Base-by-base conservation (phyloP, 169 alveolate genomes). In the Cryptosporidium felis region DNA sequence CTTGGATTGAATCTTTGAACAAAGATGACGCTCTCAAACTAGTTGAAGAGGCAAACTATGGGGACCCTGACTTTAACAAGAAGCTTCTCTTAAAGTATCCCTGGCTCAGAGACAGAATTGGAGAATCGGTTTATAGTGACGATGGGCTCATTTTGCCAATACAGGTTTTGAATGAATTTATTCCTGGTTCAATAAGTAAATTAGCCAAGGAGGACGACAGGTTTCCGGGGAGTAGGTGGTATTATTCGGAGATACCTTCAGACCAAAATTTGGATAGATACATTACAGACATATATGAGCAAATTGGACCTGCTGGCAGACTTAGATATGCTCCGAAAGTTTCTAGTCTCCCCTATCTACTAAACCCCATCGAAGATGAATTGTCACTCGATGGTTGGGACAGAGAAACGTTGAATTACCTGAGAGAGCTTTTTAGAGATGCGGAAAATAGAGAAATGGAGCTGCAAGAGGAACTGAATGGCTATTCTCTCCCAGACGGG, bases 381-480 rank as follows among this genome's bases (percentile, higher is more conserved):
- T 21, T 28, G 5, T 30, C 10, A 38, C 45, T 12, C 0, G 41
- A 56, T 56, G 85, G 60, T 30, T 74, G 85, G 85, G 85, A 74
- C 21, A 49, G 65, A 56, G 85, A 74, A 10, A 74, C 85, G 0
- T 21, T 74, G 5, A 74, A 74, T 18, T 74, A 74, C 40, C 65
- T 74, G 16, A 47, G 85, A 34, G 67, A 56, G 34, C 32, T 74
- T 10, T 74, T 74, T 49, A 56, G 58, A 53, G 85, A 65, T 32
- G 81, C 81, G 32, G 81, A 65, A 65, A 65, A 65, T 49, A 65
- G 81, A 46, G 59, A 45, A 8, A 28, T 65, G 5, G 81, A 74
- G 16, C 34, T 74, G 38, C 41, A 51, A 8, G 74, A 74, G 21
- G 85, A 74, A 6, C 34, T 56, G 8, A 26, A 56, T 28, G 63